Percentiles rank a stretch among this genome's conserved stretches.
Evolutionary conservation across 225 moss, liverwort and hornwort genomes (phyloP).

Genomic region (Pleurozium schreberi): DNA sequence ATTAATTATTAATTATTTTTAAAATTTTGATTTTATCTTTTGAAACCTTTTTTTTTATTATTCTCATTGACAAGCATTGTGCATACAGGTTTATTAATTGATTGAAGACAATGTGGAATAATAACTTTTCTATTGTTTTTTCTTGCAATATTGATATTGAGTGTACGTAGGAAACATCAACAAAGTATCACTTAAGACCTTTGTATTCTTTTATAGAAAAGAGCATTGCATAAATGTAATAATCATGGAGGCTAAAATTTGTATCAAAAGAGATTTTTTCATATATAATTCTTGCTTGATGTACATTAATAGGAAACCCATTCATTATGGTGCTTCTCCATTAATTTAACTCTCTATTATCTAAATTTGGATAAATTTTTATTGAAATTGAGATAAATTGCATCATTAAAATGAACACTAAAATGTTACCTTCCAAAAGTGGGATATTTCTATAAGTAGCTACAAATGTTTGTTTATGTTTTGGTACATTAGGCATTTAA

Average conservation of each 20-base stretch:
- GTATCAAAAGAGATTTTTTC: neutral
- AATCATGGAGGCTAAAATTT: neutral
- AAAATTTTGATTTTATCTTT: no score
- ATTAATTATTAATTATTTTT: no score
- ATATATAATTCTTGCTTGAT: neutral
- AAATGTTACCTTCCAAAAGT: fast-evolving
- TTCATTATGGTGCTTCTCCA: fast-evolving
- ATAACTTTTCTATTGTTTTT: neutral
- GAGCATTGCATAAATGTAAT: no score
- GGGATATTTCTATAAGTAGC: neutral
- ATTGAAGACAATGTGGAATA: neutral
- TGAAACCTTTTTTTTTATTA: neutral
- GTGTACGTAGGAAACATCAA: neutral
- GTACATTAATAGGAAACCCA: neutral
- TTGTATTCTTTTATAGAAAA: neutral
- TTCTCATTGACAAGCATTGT: neutral
- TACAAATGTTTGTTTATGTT: neutral
- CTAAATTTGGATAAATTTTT: neutral
- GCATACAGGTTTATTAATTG: neutral
- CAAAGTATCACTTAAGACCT: neutral
- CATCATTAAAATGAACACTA: neutral
- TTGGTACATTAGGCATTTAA: neutral
- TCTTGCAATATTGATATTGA: neutral
- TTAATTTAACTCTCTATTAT: neutral
- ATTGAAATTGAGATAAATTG: neutral